These are phyloP conservation scores for Podila horticola DNA, from an alignment of 192 early-diverging fungal species.

Conservation along the genomic window DNA sequence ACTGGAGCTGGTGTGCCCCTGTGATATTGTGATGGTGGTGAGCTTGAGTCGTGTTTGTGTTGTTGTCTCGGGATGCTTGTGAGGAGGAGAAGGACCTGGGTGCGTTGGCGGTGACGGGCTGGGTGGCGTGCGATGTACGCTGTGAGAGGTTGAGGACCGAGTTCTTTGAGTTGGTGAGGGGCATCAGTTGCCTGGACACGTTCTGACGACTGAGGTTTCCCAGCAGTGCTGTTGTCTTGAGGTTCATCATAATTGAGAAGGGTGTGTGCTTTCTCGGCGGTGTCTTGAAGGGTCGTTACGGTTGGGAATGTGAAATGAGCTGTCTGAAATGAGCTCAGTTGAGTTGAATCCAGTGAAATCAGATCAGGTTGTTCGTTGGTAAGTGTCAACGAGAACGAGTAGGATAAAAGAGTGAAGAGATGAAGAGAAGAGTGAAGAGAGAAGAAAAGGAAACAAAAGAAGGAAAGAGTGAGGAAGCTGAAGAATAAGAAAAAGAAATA, in stretches of 20 bases:
- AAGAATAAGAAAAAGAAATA: not conserved
- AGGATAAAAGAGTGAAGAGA: not conserved
- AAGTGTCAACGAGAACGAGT: constrained; percentile 11
- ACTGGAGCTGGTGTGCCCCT: constrained; percentile 21
- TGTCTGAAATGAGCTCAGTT: not conserved
- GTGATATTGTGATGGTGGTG: constrained; percentile 9
- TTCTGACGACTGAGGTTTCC: constrained; percentile 49
- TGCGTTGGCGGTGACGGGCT: constrained; percentile 25
- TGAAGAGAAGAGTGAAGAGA: constrained; percentile 6
- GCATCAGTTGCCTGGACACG: constrained; percentile 45
- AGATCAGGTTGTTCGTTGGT: not conserved
- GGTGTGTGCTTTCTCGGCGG: not conserved
- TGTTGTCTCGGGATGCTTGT: constrained; percentile 28
- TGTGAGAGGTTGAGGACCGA: constrained; percentile 48
- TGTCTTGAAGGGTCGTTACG: not conserved
- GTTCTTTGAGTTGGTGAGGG: constrained; percentile 45
- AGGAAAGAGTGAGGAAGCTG: constrained; percentile 3
- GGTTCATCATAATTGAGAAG: constrained; percentile 33
- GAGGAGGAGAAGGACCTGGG: constrained; percentile 45
- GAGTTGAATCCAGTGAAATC: constrained; percentile 1
- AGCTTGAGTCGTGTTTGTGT: constrained; percentile 11
- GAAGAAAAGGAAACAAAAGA: not conserved
- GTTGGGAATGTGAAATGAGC: not conserved
- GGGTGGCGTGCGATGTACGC: constrained; percentile 14
- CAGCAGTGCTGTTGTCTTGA: constrained; percentile 37